Conservation (phyloP, 441 rosid species). For the Jatropha multifida region DNA sequence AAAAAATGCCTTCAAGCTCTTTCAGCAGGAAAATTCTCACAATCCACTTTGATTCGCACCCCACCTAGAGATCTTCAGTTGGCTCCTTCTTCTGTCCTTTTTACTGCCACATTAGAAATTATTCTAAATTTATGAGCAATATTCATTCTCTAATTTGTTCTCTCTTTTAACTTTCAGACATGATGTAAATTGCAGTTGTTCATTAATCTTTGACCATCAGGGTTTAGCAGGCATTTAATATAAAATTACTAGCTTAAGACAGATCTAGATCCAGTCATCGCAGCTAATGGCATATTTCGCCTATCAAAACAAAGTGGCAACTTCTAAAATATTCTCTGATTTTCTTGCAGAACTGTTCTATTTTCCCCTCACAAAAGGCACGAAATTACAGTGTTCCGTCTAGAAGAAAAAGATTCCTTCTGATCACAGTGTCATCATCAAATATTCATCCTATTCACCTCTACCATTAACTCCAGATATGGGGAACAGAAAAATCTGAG, state of each 20-base stretch:
- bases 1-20: neutral
- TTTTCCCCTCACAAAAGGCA: conserved; percentile 25
- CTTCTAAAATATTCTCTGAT: conserved; percentile 19
- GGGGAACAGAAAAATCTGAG: conserved; percentile 37
- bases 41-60: neutral
- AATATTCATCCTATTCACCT: conserved; percentile 25
- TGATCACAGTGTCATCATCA: conserved; percentile 33
- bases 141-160: neutral
- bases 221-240: conserved; percentile 10
- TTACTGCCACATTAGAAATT: neutral
- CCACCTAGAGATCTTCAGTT: neutral
- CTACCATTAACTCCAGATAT: conserved; percentile 41
- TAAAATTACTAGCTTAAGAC: conserved; percentile 17
- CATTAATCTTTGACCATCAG: conserved; percentile 4
- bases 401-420: conserved; percentile 40
- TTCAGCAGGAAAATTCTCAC: neutral
- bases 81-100: conserved; percentile 3
- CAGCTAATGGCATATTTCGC: conserved; percentile 20
- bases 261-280: conserved; percentile 22
- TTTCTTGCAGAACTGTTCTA: conserved; percentile 22
- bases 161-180: neutral
- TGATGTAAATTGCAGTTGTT: neutral
- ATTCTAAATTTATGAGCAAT: neutral
- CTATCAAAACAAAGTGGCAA: conserved; percentile 11
- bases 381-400: conserved; percentile 26